phyloP scores from a whole-genome alignment of 495 filamentous ascomycete genomes.

The Chaetomidium leptoderma region DNA sequence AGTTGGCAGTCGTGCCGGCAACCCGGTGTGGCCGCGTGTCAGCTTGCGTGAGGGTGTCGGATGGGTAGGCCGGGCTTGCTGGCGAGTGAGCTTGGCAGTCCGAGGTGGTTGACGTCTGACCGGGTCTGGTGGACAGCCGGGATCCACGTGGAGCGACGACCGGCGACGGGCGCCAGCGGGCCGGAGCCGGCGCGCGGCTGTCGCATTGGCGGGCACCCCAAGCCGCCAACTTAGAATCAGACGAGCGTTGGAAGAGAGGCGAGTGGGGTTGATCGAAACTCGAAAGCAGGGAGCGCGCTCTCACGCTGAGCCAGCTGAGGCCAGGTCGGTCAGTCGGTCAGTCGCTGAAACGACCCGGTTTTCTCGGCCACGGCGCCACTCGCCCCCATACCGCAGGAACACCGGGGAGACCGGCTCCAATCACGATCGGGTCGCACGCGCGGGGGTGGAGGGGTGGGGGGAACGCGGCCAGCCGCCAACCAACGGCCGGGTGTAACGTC shows the following conservation, averaged over 20 bases:
- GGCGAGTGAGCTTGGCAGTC: background rate
- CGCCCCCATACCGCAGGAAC: background rate
- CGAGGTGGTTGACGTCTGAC: background rate
- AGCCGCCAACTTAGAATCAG: no score
- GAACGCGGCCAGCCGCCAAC: slow-evolving; percentile 3
- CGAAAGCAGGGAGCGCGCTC: background rate
- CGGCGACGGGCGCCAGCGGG: background rate
- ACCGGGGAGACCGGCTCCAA: slow-evolving; percentile 6
- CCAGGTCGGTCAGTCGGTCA: no score
- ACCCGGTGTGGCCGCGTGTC: slow-evolving; percentile 10
- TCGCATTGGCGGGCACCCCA: background rate
- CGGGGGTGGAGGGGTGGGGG: slow-evolving; percentile 7
- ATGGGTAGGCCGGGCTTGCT: background rate
- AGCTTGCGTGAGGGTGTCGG: background rate
- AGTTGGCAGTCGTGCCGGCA: slow-evolving; percentile 4
- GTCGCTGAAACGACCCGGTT: background rate
- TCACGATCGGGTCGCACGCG: slow-evolving; percentile 10
- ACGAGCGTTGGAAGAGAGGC: no score
- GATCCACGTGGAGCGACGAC: slow-evolving; percentile 9
- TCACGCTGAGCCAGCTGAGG: no score
- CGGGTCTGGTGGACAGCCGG: slow-evolving; percentile 1
- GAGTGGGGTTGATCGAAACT: no score
- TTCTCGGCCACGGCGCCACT: background rate
- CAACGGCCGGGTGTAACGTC: slow-evolving; percentile 1
- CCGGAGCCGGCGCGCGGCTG: background rate